A percentile compares a stretch with the other conserved stretches of the same genome.
phyloP scores from a whole-genome alignment of 768 basidiomycete genomes.

The Suillus placidus region DNA sequence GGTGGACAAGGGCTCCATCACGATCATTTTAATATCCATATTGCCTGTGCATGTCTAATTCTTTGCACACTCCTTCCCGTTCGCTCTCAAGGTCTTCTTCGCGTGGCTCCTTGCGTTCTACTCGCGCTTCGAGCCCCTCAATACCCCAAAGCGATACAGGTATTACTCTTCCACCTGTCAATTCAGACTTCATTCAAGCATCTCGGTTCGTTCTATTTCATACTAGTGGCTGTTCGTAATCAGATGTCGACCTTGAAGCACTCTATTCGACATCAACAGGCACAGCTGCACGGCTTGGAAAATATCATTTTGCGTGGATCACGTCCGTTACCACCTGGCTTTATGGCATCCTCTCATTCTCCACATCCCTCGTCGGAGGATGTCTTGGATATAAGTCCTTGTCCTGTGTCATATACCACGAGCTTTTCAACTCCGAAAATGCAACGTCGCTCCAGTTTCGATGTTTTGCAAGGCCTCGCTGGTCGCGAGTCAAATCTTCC shows the following conservation, averaged over 20 bases:
- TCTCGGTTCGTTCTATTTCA: constrained; percentile 30
- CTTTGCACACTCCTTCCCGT: constrained; percentile 36
- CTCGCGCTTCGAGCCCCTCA: constrained; percentile 56
- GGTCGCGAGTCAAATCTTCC: constrained; percentile 78
- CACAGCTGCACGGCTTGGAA: constrained; percentile 72
- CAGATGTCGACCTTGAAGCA: constrained; percentile 84
- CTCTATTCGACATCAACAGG: constrained; percentile 82
- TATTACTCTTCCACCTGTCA: constrained; percentile 38
- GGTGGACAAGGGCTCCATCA: constrained; percentile 26
- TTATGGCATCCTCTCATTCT: constrained; percentile 43
- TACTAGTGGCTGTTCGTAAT: constrained; percentile 69
- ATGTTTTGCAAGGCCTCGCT: constrained; percentile 68
- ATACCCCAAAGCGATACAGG: constrained; percentile 67
- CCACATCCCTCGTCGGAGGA: constrained; percentile 37
- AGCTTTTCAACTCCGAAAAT: constrained; percentile 47
- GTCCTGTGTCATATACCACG: constrained; percentile 36
- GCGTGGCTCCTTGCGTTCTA: constrained; percentile 48
- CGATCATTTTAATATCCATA: constrained; percentile 27
- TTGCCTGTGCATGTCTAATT: constrained; percentile 36
- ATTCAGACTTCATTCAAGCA: constrained; percentile 24
- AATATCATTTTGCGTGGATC: constrained; percentile 68
- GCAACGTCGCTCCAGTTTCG: constrained; percentile 70
- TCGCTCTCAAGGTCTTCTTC: constrained; percentile 52
- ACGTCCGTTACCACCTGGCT: constrained; percentile 53
- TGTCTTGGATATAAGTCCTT: constrained; percentile 35